phyloP scores from a whole-genome alignment of 1,284 basidiomycete species.

The Ustilago tritici region DNA sequence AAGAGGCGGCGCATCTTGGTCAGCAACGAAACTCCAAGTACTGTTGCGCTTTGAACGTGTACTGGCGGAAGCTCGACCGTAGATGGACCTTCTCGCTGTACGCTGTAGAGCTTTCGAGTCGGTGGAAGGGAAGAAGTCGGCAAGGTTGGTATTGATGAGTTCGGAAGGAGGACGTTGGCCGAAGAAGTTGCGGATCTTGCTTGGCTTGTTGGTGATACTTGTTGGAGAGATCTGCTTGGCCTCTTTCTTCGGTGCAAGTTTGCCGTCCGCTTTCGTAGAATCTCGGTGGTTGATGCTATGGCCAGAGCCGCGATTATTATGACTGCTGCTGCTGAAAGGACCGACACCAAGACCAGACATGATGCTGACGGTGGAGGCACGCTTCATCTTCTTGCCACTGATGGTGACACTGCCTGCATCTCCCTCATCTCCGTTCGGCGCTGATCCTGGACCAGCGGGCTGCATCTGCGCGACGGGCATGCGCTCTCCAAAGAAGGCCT shows the following conservation, averaged over 20 bases:
- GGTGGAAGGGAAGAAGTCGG: constrained; percentile 94
- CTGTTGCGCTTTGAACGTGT: constrained; percentile 62
- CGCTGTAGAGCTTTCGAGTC: constrained; percentile 76
- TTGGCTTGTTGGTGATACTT: constrained; percentile 49
- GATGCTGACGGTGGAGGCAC: constrained; percentile 92
- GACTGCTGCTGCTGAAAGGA: constrained; percentile 35
- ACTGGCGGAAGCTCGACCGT: constrained; percentile 59
- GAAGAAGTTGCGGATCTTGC: constrained; percentile 91
- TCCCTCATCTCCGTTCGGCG: constrained; percentile 57
- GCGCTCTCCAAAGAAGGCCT: constrained; percentile 76
- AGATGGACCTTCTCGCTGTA: constrained; percentile 60
- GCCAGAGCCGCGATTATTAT: constrained; percentile 8
- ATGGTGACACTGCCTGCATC: constrained; percentile 52
- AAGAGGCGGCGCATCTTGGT: constrained; percentile 55
- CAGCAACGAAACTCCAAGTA: constrained; percentile 63
- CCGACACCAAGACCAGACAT: constrained; percentile 82
- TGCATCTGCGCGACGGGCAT: constrained; percentile 53
- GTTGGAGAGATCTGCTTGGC: constrained; percentile 22
- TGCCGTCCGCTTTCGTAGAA: constrained; percentile 17
- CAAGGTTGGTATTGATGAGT: constrained; percentile 93
- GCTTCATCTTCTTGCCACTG: constrained; percentile 79
- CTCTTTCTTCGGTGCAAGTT: constrained; percentile 28
- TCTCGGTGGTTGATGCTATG: constrained; percentile 8
- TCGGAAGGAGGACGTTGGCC: constrained; percentile 97
- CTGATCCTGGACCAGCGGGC: constrained; percentile 63